Conservation (phyloP, 164 flowering plant species). For the Berberis thunbergii region DNA sequence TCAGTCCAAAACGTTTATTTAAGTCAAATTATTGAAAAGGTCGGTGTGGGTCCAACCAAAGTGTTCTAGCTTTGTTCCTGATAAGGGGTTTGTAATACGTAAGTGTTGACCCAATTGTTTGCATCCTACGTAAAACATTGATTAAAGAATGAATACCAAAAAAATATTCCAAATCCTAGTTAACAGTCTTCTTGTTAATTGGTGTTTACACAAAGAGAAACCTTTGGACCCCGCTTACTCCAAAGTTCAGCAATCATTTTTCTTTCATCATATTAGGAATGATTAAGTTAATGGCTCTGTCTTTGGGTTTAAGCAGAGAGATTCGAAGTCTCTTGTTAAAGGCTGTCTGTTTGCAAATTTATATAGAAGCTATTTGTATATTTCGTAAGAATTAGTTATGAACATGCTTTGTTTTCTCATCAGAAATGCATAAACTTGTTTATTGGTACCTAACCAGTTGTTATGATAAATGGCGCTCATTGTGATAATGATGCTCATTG, state of each 20-base stretch:
- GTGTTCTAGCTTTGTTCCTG: slow-evolving; percentile 5
- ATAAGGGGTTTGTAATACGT: background rate
- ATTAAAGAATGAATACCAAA: background rate
- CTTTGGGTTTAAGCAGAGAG: too few relatives aligned
- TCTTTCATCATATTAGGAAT: background rate
- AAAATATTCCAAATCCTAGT: background rate
- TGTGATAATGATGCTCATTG: too few relatives aligned
- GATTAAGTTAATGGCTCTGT: background rate
- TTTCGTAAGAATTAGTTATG: background rate
- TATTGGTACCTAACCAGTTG: background rate
- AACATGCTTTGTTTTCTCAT: background rate
- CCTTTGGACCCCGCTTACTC: background rate
- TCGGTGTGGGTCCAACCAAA: background rate
- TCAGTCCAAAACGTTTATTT: background rate
- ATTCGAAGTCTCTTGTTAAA: too few relatives aligned
- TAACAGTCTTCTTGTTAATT: slow-evolving; percentile 2
- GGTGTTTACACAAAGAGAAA: slow-evolving; percentile 4
- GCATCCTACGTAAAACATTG: slow-evolving; percentile 5
- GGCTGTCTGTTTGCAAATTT: too few relatives aligned
- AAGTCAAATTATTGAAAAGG: background rate
- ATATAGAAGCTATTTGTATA: too few relatives aligned
- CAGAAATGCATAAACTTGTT: background rate
- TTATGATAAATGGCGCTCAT: too few relatives aligned
- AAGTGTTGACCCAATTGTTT: slow-evolving; percentile 8
- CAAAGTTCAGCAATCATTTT: background rate